Evolutionary conservation across 2,329 filamentous ascomycete genomes (phyloP).

Genomic region (Lachnellula hyalina): DNA sequence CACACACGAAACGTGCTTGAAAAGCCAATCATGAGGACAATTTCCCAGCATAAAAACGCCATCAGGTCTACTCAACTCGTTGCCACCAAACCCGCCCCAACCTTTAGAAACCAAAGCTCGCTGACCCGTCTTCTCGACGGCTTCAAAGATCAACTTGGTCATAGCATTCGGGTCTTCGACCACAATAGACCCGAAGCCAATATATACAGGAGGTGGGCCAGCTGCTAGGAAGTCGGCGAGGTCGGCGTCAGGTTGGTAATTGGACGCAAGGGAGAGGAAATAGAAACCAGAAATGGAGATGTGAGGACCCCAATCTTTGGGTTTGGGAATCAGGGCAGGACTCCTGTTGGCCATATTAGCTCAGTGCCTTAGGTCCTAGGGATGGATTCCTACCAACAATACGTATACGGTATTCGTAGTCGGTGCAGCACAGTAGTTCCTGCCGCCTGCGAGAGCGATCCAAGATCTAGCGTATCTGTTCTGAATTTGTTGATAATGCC

Average conservation of each 20-base stretch:
- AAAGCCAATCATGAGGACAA: conserved; percentile 70
- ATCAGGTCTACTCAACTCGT: conserved; percentile 51
- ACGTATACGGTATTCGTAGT: conserved; percentile 76
- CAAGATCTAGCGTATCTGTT: conserved; percentile 43
- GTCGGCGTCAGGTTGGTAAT: neutral
- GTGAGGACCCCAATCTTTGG: neutral
- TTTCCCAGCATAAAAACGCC: conserved; percentile 66
- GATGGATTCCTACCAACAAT: neutral
- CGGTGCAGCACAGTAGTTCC: conserved; percentile 58
- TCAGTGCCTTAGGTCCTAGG: neutral
- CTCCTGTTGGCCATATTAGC: conserved; percentile 45
- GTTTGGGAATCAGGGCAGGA: neutral
- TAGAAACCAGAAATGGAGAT: neutral
- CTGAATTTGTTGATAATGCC: conserved; percentile 41
- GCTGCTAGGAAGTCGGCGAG: neutral
- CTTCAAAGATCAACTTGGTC: neutral
- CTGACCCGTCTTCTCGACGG: neutral
- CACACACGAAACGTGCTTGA: conserved; percentile 57
- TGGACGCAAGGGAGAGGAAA: neutral
- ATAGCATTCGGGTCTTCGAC: neutral
- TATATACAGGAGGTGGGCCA: neutral
- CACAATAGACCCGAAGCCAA: neutral
- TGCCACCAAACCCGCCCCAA: conserved; percentile 52
- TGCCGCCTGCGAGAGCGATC: conserved; percentile 32
- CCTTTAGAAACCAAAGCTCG: neutral